These are phyloP conservation scores for Pseudogymnoascus sp. DNA, from an alignment of 2,329 filamentous ascomycete genomes.

Conservation along the genomic window DNA sequence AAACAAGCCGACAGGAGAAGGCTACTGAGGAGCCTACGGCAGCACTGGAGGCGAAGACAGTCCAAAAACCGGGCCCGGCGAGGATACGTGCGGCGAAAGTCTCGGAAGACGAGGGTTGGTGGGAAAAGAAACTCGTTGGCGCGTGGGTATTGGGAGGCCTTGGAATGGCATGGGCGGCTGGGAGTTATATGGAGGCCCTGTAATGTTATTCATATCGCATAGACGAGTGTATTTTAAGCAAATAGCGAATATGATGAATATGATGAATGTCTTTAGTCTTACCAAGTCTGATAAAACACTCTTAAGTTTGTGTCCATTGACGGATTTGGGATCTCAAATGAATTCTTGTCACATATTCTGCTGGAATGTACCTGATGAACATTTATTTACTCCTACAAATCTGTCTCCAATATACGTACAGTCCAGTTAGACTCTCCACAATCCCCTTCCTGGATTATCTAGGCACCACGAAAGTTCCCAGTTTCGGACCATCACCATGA, in stretches of 20 bases:
- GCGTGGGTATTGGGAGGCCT: constrained; percentile 54
- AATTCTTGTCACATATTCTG: not conserved
- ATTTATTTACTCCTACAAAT: not conserved
- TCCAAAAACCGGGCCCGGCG: constrained; percentile 11
- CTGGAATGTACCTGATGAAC: not conserved
- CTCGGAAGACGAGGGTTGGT: constrained; percentile 57
- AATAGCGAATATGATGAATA: constrained; percentile 5
- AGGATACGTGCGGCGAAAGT: constrained; percentile 48
- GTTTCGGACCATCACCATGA: not conserved
- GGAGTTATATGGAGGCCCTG: constrained; percentile 29
- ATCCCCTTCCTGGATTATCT: not conserved
- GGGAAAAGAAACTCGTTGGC: constrained; percentile 55
- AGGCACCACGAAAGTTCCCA: not conserved
- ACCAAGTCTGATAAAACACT: too few species aligned
- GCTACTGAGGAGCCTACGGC: constrained; percentile 12
- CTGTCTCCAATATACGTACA: not conserved
- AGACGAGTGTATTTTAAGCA: not conserved
- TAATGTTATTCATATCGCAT: constrained; percentile 1
- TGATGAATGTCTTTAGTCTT: too few species aligned
- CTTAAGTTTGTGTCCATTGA: too few species aligned
- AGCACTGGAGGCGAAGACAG: constrained; percentile 21
- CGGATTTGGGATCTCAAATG: too few species aligned
- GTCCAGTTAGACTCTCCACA: not conserved
- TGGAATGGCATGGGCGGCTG: constrained; percentile 48
- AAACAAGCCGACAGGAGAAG: constrained; percentile 14